Evolutionary conservation across 2,329 filamentous ascomycete species (phyloP).

Genomic region (Penicillium glabrum): DNA sequence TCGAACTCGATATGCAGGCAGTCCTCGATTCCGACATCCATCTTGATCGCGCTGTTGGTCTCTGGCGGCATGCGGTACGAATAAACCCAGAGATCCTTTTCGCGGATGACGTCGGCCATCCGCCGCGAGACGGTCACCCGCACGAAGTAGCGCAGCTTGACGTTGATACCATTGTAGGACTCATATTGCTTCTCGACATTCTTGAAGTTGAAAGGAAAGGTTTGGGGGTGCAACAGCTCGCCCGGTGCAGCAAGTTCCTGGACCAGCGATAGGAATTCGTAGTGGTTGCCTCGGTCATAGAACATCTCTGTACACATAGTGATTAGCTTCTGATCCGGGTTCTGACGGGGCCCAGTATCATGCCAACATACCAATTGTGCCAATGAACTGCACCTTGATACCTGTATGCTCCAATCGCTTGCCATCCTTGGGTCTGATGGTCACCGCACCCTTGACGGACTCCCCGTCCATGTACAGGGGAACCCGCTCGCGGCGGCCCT

Average conservation of each 20-base stretch:
- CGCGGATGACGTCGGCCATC: conserved; percentile 96
- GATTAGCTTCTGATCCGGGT: background rate
- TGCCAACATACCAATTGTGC: conserved; percentile 70
- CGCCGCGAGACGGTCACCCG: conserved; percentile 93
- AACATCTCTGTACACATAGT: conserved; percentile 76
- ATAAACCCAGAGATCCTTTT: conserved; percentile 99
- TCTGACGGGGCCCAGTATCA: background rate
- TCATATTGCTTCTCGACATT: conserved; percentile 99
- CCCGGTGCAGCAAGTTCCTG: conserved; percentile 96
- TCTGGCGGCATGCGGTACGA: conserved; percentile 97
- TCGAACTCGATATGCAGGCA: conserved; percentile 99
- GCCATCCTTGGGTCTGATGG: conserved; percentile 93
- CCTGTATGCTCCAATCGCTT: conserved; percentile 97
- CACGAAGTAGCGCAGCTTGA: conserved; percentile 97
- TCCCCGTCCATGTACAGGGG: conserved; percentile 98
- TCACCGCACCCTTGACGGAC: conserved; percentile 95
- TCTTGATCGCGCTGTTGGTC: conserved; percentile 98
- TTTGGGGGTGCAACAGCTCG: conserved; percentile 97
- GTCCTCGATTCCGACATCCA: conserved; percentile 99
- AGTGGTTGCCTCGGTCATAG: conserved; percentile 98
- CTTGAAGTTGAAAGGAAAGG: conserved; percentile 99
- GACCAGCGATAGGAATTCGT: conserved; percentile 96
- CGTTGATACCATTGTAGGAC: conserved; percentile 99
- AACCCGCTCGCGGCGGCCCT: conserved; percentile 94
- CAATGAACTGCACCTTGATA: conserved; percentile 99